Conservation (phyloP, 306 rosid species). For the Clitoria ternatea region DNA sequence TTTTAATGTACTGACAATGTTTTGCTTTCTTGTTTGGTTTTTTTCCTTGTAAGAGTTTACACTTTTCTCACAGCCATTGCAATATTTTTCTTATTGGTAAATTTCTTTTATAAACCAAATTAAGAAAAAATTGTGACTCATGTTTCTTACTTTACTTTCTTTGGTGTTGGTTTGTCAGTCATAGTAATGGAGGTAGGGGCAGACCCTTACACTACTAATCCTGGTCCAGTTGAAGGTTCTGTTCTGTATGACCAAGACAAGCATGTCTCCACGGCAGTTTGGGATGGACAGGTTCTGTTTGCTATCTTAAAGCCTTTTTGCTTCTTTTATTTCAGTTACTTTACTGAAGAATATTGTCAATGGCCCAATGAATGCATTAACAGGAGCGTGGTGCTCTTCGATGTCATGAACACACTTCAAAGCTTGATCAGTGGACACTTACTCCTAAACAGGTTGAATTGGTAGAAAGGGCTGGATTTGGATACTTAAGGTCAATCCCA, state of each 20-base stretch:
- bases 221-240: conserved; percentile 89
- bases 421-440: conserved; percentile 95
- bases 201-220: conserved; percentile 82
- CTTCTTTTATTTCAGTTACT: neutral
- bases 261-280: conserved; percentile 93
- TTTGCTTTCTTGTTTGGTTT: no score
- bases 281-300: conserved; percentile 96
- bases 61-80: neutral
- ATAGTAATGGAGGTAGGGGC: conserved; percentile 60
- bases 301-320: conserved; percentile 6
- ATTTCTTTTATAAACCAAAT: no score
- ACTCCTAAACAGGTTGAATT: conserved; percentile 65
- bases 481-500: conserved; percentile 82
- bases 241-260: conserved; percentile 97
- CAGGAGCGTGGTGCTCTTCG: conserved; percentile 99
- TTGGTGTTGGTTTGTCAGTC: conserved; percentile 20
- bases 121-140: neutral
- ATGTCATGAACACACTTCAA: conserved; percentile 98
- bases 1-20: no score
- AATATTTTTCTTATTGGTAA: neutral
- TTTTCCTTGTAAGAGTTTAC: neutral
- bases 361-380: conserved; percentile 3
- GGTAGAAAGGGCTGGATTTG: conserved; percentile 89
- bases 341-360: neutral
- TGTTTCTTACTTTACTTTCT: neutral